Evolutionary conservation across 2,329 filamentous ascomycete genomes (phyloP), one percentile per base, ranked within the genome.

Genomic region (Whalleya microplaca): DNA sequence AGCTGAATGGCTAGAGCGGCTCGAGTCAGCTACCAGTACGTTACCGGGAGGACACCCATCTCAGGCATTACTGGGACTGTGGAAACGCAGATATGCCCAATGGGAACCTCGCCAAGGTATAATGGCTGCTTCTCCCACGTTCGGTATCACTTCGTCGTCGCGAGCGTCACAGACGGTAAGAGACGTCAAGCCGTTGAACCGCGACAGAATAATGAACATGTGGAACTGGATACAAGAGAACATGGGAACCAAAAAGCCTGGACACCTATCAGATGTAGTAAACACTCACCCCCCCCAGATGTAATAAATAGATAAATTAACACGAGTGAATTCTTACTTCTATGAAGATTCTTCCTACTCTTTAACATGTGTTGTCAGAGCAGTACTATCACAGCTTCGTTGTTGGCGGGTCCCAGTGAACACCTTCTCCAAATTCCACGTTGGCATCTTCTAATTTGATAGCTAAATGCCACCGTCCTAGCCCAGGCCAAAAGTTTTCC

Each of bases 21-120:
- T 83, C 47, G 72, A 77, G 53, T 49, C 55, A 16, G 47, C 48
- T 16, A 29, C 62, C 8, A 21, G n/a, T n/a, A 18, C 20, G 10
- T 23, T 41, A 18, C 64, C 64, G 41, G 63, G 53, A 14, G 67
- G 74, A 23, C 75, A 83, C 66, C 76, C 78, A 0, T 66, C 66
- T 1, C 61, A 76, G 72, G 50, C 66, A 50, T 68, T 84, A 44
- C 62, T 84, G 27, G 77, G 76, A 4, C 67, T 81, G 32, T 85
- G 81, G 82, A 78, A 76, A 62, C 69, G 71, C 49, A 72, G 70
- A 3, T 81, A 79, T 64, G 18, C 18, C 41, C n/a, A n/a, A n/a
- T n/a, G n/a, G n/a, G n/a, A n/a, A n/a, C n/a, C n/a, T n/a, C n/a
- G n/a, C n/a, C n/a, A n/a, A n/a, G n/a, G n/a, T n/a, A n/a, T n/a